phyloP scores from a whole-genome alignment of 257 asterid genomes.

The Hygrophila difformis region DNA sequence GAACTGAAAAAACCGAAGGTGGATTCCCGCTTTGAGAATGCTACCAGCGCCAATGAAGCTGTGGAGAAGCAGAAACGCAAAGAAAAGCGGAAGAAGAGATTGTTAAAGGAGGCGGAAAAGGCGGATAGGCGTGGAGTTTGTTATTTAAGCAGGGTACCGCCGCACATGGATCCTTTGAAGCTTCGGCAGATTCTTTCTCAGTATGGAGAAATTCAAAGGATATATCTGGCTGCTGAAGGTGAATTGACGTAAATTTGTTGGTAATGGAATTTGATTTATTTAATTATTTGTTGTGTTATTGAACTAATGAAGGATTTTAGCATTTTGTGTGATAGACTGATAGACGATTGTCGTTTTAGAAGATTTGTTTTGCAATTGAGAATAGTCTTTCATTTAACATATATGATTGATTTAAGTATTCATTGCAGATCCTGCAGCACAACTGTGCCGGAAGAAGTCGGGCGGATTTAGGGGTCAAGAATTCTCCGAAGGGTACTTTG shows the following conservation, averaged over 20 bases:
- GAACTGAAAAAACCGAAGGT: constrained; percentile 22
- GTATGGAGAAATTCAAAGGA: constrained; percentile 63
- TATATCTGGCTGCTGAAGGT: constrained; percentile 88
- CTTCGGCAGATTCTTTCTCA: constrained; percentile 69
- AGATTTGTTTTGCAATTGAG: neutral
- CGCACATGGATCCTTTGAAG: constrained; percentile 74
- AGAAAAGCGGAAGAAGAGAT: constrained; percentile 36
- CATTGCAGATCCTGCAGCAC: constrained; percentile 48
- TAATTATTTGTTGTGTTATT: neutral
- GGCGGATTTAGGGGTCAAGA: constrained; percentile 80
- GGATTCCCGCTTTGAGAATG: constrained; percentile 15
- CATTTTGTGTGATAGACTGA: neutral
- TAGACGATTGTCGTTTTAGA: neutral
- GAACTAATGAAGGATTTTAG: neutral
- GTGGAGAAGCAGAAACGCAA: constrained; percentile 21
- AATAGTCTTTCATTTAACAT: too few relatives aligned
- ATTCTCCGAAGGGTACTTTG: constrained; percentile 90
- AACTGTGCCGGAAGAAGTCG: constrained; percentile 46
- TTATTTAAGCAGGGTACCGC: constrained; percentile 81
- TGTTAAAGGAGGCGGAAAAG: constrained; percentile 37
- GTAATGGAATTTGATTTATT: neutral
- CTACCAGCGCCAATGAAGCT: constrained; percentile 17
- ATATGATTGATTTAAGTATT: too few relatives aligned
- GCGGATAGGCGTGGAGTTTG: constrained; percentile 71
- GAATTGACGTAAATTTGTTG: neutral